Evolutionary conservation across 192 early-diverging fungal genomes (phyloP), one percentile per base, ranked within the genome.

Genomic region (Oehlia diaphana): DNA sequence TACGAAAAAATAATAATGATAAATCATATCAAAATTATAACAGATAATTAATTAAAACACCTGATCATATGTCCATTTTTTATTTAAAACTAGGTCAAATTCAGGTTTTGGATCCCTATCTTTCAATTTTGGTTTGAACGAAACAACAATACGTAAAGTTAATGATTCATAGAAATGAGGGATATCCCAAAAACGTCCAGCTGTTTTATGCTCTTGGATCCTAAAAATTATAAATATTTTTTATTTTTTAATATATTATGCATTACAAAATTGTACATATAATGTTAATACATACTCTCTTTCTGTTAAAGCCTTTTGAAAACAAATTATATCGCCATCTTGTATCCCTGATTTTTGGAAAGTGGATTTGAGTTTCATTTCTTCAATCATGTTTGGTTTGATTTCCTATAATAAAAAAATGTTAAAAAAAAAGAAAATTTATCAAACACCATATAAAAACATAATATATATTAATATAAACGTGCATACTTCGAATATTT

Each of bases 311-410:
- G 84, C 84, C 26, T 83, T 84, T 84, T 97, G 95, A 83, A 93
- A 92, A 78, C 89, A 92, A 72, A 99, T 89, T 72, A 99, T 98
- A 81, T 99, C 98, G 39, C 98, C 98, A 73, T 93, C 93, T 82
- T 95, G 92, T 66, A 99, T 91, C 82, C 98, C 98, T 21, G 93
- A 91, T 35, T 83, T 67, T 4, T 68, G 65, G 83, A 96, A 97
- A 3, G 93, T 93, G 37, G 77, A 42, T 47, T 87, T 85, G 16
- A 79, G 42, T 74, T 94, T 92, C 85, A 95, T 90, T 35, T 80
- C 78, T 65, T 97, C 96, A 69, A 99, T 93, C 93, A 97, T 92
- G 9, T 87, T 89, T 0, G 98, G 96, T 87, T 98, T 97, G 78
- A 99, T 91, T 85, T 99, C 98, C 88, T 95, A 79, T 2, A 33